phyloP scores from a whole-genome alignment of 1,139 yeast species.

The Debaryomyces sp. region DNA sequence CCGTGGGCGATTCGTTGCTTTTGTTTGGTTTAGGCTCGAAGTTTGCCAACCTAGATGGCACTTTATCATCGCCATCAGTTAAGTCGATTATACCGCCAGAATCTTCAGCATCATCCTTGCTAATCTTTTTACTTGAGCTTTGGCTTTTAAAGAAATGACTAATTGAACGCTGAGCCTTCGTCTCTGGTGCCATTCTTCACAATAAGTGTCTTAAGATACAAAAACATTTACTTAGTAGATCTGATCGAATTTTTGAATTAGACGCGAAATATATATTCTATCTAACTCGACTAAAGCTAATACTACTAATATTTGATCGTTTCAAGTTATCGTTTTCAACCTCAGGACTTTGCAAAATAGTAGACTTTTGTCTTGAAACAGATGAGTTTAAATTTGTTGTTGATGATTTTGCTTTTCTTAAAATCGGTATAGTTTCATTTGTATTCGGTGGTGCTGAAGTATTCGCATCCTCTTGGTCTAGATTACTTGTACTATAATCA shows the following conservation, averaged over 20 bases:
- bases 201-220: not conserved
- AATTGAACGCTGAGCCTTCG: slow-evolving; percentile 29
- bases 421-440: not conserved
- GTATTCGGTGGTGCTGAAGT: not conserved
- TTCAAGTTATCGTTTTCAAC: slow-evolving; percentile 5
- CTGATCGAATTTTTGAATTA: not conserved
- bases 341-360: slow-evolving; percentile 8
- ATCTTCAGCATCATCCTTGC: not conserved
- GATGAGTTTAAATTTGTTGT: not conserved
- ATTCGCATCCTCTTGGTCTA: slow-evolving; percentile 6
- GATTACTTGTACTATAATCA: slow-evolving; percentile 17
- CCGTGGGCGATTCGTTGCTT: not conserved
- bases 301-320: slow-evolving; percentile 18
- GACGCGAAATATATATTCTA: slow-evolving; percentile 12
- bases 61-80: not conserved
- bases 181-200: slow-evolving; percentile 8
- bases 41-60: not conserved
- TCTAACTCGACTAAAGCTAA: slow-evolving; percentile 39
- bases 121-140: slow-evolving; percentile 2
- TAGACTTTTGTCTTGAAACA: slow-evolving; percentile 5
- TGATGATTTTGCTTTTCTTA: slow-evolving; percentile 11
- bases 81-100: not conserved
- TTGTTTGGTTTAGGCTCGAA: slow-evolving; percentile 1
- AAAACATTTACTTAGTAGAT: not conserved
- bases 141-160: slow-evolving; percentile 27